Conservation (phyloP, 2,329 filamentous ascomycete species). For the Exophiala phaeomuriformis region DNA sequence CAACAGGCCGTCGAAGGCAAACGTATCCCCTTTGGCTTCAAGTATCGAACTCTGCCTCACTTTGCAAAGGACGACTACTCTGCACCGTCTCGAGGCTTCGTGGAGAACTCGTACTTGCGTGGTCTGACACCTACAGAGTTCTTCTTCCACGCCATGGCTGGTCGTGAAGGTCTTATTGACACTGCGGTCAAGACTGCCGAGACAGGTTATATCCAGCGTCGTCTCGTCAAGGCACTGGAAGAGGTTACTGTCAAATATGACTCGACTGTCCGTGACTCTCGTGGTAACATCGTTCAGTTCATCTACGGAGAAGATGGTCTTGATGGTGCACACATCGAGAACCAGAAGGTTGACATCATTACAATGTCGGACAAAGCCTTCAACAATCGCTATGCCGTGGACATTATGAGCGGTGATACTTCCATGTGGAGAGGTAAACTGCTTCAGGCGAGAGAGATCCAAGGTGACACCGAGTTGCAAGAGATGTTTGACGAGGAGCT, state of each 20-base stretch:
- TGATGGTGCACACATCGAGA: constrained; percentile 88
- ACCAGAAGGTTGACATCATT: constrained; percentile 81
- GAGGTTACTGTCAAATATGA: constrained; percentile 98
- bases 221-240: constrained; percentile 95
- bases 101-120: constrained; percentile 96
- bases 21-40: constrained; percentile 98
- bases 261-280: constrained; percentile 90
- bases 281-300: constrained; percentile 95
- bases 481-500: constrained; percentile 81
- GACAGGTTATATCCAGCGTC: constrained; percentile 97
- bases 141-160: constrained; percentile 99
- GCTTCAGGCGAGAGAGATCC: constrained; percentile 78
- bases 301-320: constrained; percentile 95
- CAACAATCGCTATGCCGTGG: constrained; percentile 72
- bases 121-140: constrained; percentile 93
- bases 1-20: constrained; percentile 98
- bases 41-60: constrained; percentile 91
- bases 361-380: constrained; percentile 71
- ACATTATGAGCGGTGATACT: constrained; percentile 67
- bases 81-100: constrained; percentile 90
- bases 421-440: constrained; percentile 63
- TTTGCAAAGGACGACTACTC: constrained; percentile 99
- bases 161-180: constrained; percentile 98
- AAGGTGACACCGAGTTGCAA: constrained; percentile 82
- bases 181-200: constrained; percentile 99